Evolutionary conservation across 2,329 filamentous ascomycete genomes (phyloP).

Genomic region (Aspergillus sp.): DNA sequence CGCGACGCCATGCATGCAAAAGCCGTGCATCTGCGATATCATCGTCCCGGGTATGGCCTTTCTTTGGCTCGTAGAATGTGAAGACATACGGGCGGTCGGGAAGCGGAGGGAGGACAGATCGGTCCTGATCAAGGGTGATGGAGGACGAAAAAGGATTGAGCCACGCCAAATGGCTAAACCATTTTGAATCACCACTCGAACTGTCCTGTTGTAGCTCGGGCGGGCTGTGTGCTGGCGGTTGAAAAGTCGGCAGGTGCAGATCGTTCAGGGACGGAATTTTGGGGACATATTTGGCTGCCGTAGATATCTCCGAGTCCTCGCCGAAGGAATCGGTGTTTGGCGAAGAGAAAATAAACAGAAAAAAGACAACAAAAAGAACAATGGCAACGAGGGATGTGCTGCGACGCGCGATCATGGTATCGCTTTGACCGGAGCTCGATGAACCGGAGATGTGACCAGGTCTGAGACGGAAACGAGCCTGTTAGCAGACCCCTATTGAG

Average conservation of each 20-base stretch:
- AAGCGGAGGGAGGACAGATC: constrained; percentile 79
- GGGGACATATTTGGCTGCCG: constrained; percentile 34
- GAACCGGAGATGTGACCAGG: too few relatives aligned
- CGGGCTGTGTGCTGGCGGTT: constrained; percentile 67
- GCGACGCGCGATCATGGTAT: constrained; percentile 40
- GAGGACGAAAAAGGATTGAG: constrained; percentile 83
- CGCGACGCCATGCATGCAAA: constrained; percentile 82
- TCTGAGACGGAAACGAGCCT: neutral
- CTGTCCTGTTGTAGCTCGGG: constrained; percentile 70
- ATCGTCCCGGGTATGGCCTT: constrained; percentile 61
- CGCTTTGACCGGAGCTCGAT: neutral
- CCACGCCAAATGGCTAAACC: constrained; percentile 91
- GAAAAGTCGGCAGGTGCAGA: constrained; percentile 63
- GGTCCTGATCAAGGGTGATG: constrained; percentile 75
- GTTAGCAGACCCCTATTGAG: neutral
- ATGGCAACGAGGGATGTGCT: constrained; percentile 43
- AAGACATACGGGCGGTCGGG: constrained; percentile 72
- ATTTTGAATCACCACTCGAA: constrained; percentile 73
- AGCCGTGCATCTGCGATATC: constrained; percentile 75
- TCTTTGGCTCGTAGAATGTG: constrained; percentile 79
- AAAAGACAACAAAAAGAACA: constrained; percentile 43
- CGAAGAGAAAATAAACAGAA: constrained; percentile 46
- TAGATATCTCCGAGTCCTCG: constrained; percentile 19
- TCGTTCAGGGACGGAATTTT: constrained; percentile 54
- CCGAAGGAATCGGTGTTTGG: constrained; percentile 25